A percentile compares a stretch with the other conserved stretches of the same genome.
phyloP scores from a whole-genome alignment of 2,329 filamentous ascomycete species.

The Colletotrichum costaricense region DNA sequence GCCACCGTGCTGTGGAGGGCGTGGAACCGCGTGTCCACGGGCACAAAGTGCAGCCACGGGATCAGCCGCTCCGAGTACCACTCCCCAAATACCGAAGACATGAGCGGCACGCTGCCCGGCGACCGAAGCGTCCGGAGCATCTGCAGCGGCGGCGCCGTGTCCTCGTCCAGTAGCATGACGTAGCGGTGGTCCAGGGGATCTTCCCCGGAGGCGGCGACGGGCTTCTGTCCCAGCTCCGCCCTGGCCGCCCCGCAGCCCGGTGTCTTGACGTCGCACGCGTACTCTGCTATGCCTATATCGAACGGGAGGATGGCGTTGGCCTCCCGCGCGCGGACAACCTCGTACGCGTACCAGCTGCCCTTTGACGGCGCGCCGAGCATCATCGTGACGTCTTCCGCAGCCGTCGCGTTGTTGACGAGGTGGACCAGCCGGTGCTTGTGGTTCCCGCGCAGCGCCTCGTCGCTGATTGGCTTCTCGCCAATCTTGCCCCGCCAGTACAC shows the following conservation, averaged over 20 bases:
- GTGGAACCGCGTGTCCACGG: slow-evolving; percentile 78
- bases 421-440: slow-evolving; percentile 79
- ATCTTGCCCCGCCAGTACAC: slow-evolving; percentile 83
- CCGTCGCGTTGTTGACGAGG: slow-evolving; percentile 69
- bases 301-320: slow-evolving; percentile 65
- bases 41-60: slow-evolving; percentile 85
- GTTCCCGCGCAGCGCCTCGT: slow-evolving; percentile 72
- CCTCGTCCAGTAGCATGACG: slow-evolving; percentile 78
- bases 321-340: slow-evolving; percentile 61
- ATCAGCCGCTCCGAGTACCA: slow-evolving; percentile 82
- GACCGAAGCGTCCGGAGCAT: slow-evolving; percentile 75
- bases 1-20: slow-evolving; percentile 79
- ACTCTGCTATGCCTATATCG: slow-evolving; percentile 69
- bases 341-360: slow-evolving; percentile 61
- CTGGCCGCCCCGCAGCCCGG: slow-evolving; percentile 61
- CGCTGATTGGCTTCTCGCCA: slow-evolving; percentile 62
- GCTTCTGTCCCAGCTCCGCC: slow-evolving; percentile 60
- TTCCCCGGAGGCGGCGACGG: slow-evolving; percentile 48
- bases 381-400: slow-evolving; percentile 61
- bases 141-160: slow-evolving; percentile 69
- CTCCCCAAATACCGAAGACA: slow-evolving; percentile 78
- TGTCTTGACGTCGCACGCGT: slow-evolving; percentile 63
- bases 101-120: slow-evolving; percentile 71
- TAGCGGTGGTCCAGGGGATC: slow-evolving; percentile 75
- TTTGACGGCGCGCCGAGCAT: slow-evolving; percentile 61